Conservation (phyloP, 257 asterid species). For the Verbena officinalis region DNA sequence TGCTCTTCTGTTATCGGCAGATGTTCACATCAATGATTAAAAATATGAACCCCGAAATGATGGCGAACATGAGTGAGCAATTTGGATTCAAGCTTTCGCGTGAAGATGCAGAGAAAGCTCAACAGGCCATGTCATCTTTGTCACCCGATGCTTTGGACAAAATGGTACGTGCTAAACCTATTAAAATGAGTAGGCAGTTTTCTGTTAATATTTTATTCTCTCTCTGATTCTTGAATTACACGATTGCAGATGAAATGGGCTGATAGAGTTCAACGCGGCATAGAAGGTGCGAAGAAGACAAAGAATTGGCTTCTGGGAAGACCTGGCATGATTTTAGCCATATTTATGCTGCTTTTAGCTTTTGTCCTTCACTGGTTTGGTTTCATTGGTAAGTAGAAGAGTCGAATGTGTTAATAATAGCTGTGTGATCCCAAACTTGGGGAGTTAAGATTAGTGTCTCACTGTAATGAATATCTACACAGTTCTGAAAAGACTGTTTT, state of each 20-base stretch:
- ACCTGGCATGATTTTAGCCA: slow-evolving; percentile 84
- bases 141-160: slow-evolving; percentile 90
- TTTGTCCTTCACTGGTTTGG: slow-evolving; percentile 80
- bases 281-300: slow-evolving; percentile 81
- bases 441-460: neutral
- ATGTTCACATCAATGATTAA: slow-evolving; percentile 91
- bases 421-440: neutral
- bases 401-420: neutral
- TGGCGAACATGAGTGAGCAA: slow-evolving; percentile 96
- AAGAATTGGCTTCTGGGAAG: slow-evolving; percentile 86
- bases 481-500: neutral
- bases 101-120: slow-evolving; percentile 99
- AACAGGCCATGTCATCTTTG: slow-evolving; percentile 93
- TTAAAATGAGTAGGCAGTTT: neutral
- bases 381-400: slow-evolving; percentile 57
- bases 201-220: too few relatives aligned
- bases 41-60: slow-evolving; percentile 89
- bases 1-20: slow-evolving; percentile 49
- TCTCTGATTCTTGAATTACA: slow-evolving; percentile 9
- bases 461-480: neutral
- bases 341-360: slow-evolving; percentile 77
- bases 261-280: slow-evolving; percentile 77
- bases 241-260: slow-evolving; percentile 88
- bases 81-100: slow-evolving; percentile 88
- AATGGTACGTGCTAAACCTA: slow-evolving; percentile 53